These are phyloP conservation scores for Talaromyces sp. DNA, from an alignment of 2,329 filamentous ascomycete species.

Conservation along the genomic window DNA sequence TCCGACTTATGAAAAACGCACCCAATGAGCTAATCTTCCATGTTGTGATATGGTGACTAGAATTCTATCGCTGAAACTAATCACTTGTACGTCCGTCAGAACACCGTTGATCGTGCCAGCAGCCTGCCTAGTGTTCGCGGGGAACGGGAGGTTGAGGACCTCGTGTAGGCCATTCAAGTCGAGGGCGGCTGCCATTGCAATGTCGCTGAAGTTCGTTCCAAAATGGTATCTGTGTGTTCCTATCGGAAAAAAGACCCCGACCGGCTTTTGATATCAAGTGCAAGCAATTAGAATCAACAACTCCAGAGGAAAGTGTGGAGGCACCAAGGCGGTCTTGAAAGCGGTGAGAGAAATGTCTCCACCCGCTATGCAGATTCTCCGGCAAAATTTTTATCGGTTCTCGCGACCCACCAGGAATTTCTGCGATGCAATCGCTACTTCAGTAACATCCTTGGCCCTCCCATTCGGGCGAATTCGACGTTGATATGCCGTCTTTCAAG, in stretches of 20 bases:
- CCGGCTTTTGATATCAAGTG: background rate
- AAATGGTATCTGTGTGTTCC: background rate
- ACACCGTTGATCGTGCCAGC: conserved; percentile 61
- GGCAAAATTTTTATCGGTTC: conserved; percentile 19
- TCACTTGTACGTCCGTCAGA: conserved; percentile 64
- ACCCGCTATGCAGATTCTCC: background rate
- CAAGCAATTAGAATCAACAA: background rate
- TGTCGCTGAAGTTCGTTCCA: background rate
- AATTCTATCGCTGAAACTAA: conserved; percentile 84
- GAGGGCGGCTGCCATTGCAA: conserved; percentile 21
- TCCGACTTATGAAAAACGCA: conserved; percentile 37
- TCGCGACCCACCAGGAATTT: conserved; percentile 11
- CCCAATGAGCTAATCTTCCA: conserved; percentile 87
- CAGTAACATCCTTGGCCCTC: background rate
- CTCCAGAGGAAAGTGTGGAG: background rate
- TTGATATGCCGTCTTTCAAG: conserved; percentile 44
- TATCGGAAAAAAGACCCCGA: background rate
- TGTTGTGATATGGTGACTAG: conserved; percentile 83
- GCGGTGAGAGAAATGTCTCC: conserved; percentile 15
- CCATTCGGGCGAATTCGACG: background rate
- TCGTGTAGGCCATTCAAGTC: conserved; percentile 34
- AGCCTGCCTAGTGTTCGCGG: conserved; percentile 57
- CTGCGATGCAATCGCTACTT: conserved; percentile 12
- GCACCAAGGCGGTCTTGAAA: background rate
- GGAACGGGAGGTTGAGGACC: conserved; percentile 54